Percentiles rank a stretch among this genome's conserved stretches.
Evolutionary conservation across 768 basidiomycete genomes (phyloP).

Genomic region (Tricholoma sp.): DNA sequence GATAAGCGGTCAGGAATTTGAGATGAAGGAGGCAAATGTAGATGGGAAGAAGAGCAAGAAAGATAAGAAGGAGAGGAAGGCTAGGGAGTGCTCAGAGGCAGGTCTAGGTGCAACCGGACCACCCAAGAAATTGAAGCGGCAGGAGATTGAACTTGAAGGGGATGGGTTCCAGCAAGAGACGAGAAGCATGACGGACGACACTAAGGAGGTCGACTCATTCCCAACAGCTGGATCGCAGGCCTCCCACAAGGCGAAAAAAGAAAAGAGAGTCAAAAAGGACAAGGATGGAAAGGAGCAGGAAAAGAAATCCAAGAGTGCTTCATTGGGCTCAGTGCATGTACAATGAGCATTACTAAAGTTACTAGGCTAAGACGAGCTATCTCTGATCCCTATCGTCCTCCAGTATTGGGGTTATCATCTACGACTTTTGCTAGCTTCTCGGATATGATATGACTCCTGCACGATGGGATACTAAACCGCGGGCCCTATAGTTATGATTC

Average conservation of each 20-base stretch:
- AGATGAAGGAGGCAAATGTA: conserved; percentile 4
- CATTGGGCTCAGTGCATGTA: conserved; percentile 12
- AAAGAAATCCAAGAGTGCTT: conserved; percentile 16
- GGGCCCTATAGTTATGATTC: not conserved
- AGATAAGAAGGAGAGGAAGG: conserved; percentile 18
- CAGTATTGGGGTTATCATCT: not conserved
- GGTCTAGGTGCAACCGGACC: conserved; percentile 2
- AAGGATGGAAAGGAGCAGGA: conserved; percentile 18
- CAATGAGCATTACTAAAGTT: no score
- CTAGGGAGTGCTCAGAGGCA: conserved; percentile 9
- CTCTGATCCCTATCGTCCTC: not conserved
- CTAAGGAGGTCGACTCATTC: conserved; percentile 14
- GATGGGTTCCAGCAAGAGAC: conserved; percentile 6
- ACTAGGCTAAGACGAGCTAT: no score
- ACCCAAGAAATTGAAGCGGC: conserved; percentile 18
- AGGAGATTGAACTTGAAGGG: conserved; percentile 8
- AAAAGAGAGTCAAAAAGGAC: conserved; percentile 26
- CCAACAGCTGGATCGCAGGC: conserved; percentile 14
- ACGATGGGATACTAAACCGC: not conserved
- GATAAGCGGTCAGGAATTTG: conserved; percentile 9
- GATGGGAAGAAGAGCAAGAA: conserved; percentile 19
- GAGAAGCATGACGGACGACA: conserved; percentile 6
- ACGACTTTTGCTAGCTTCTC: not conserved
- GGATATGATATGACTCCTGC: not conserved
- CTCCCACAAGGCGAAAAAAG: conserved; percentile 27